Base-by-base conservation (phyloP, 257 asterid species). In the Nicotiana sylvestris region DNA sequence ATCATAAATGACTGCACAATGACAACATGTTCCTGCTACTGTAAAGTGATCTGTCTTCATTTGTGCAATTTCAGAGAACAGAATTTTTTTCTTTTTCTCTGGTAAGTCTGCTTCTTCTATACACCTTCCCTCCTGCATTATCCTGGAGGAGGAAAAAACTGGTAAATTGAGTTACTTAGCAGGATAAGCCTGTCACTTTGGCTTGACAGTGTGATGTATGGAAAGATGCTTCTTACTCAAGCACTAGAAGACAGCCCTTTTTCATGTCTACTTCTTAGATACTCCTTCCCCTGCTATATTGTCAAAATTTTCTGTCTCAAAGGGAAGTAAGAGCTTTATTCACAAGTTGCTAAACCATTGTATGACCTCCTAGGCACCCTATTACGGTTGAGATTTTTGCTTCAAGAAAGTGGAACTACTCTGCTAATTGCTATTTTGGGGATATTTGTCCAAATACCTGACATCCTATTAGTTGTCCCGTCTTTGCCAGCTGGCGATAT, bases 41-140 rank as follows among this genome's bases (percentile, higher is more conserved):
- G 2, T 43, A 43, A 70, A 70, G 35, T 70, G 78, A 70, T 70
- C 57, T 69, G 35, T 70, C 78, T 57, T 70, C 58, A 70, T 43
- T 70, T 70, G 78, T 6, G 37, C n/a, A 70, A 29, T 70, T 11
- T 43, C 17, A 0, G 78, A 43, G 60, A 43, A 70, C 25, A 70
- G 1, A 17, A 2, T n/a, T 43, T 21, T 21, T 43, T 29, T 13
- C 37, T 21, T 39, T 37, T 69, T 39, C 18, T 9, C 56, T 4
- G 37, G 77, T 11, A 21, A 39, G 37, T 70, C 78, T 43, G 60
- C 56, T 70, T 43, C 78, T 70, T 70, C 6, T 10, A 6, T 43
- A 39, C 12, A 43, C 35, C 49, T 70, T 10, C 21, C 58, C 58
- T 70, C 35, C 25, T 21, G 37, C 60, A 70, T 46, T 70, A 70